Conservation (phyloP, 108 stramenopile genomes). For the Epithemia pelagica region DNA sequence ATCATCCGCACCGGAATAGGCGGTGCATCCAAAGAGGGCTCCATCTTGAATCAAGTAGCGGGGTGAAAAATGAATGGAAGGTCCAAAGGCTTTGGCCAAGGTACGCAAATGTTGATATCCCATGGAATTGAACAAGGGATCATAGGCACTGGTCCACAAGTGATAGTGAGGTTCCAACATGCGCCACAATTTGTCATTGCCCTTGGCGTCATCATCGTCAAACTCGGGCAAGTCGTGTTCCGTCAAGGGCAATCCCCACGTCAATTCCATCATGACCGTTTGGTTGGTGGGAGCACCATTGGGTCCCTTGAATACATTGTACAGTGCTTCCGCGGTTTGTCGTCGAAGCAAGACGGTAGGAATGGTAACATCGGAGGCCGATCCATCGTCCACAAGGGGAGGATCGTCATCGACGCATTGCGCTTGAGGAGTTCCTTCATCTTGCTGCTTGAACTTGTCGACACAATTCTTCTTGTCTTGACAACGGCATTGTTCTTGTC, state of each 20-base stretch:
- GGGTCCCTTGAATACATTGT: not conserved
- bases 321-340: not conserved
- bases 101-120: not conserved
- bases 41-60: not conserved
- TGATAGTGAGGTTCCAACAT: not conserved
- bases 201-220: not conserved
- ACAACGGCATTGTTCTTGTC: slow-evolving; percentile 87
- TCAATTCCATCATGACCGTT: slow-evolving; percentile 1
- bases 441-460: not conserved
- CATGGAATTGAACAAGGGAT: not conserved
- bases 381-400: slow-evolving; percentile 92
- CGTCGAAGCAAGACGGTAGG: slow-evolving; percentile 87
- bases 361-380: slow-evolving; percentile 86
- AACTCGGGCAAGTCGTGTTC: not conserved
- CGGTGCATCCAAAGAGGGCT: not conserved
- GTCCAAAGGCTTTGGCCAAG: not conserved
- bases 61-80: not conserved
- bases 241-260: slow-evolving; percentile 1
- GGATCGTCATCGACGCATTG: not conserved
- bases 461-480: not conserved
- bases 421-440: not conserved
- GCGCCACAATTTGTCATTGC: not conserved
- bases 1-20: not conserved
- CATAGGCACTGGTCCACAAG: not conserved
- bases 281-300: no score